Evolutionary conservation across 768 basidiomycete species (phyloP).

Genomic region (Cystofilobasidium bisporidii): DNA sequence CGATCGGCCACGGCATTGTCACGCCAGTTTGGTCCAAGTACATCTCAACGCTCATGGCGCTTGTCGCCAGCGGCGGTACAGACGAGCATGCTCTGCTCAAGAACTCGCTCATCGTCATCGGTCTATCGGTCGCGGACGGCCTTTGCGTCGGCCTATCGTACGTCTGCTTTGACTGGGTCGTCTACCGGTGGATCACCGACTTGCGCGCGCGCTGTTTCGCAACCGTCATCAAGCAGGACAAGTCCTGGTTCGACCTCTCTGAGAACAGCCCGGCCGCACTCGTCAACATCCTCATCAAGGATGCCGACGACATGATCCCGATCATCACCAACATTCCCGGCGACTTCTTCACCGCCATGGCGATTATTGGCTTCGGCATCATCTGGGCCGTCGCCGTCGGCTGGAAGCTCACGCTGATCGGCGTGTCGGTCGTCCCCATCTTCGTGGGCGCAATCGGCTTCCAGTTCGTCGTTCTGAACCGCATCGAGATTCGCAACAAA

Average conservation of each 20-base stretch:
- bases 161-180: constrained; percentile 65
- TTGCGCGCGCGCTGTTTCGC: constrained; percentile 53
- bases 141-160: constrained; percentile 65
- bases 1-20: constrained; percentile 65
- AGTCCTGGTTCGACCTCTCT: constrained; percentile 69
- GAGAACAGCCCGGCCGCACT: constrained; percentile 54
- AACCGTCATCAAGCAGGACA: constrained; percentile 66
- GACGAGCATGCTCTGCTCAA: constrained; percentile 31
- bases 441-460: constrained; percentile 65
- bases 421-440: constrained; percentile 73
- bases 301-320: constrained; percentile 74
- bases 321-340: constrained; percentile 64
- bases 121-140: constrained; percentile 66
- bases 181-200: constrained; percentile 61
- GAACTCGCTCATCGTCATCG: constrained; percentile 45
- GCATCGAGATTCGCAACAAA: constrained; percentile 71
- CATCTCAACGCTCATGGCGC: constrained; percentile 60
- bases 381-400: constrained; percentile 79
- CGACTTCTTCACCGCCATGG: constrained; percentile 59
- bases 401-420: constrained; percentile 89
- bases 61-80: constrained; percentile 42
- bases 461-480: constrained; percentile 61
- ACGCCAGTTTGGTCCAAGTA: constrained; percentile 88
- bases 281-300: constrained; percentile 70
- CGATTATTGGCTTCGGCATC: constrained; percentile 76